A percentile compares a stretch with the other conserved stretches of the same genome.
Conservation (phyloP, 2,329 filamentous ascomycete genomes). For the Cladophialophora chaetospira region DNA sequence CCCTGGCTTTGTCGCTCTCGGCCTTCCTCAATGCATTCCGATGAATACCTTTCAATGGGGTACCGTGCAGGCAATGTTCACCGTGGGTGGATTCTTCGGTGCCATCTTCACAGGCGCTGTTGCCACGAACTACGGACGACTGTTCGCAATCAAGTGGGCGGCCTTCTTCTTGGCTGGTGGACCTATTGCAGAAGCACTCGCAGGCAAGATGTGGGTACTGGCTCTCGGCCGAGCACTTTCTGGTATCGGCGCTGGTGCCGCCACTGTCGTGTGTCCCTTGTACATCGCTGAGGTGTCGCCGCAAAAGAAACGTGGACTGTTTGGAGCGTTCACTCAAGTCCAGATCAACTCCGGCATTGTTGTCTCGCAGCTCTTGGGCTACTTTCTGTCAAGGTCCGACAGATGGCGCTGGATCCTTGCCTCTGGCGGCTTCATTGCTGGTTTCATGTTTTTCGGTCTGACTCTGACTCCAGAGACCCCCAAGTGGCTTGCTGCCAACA, state of each 20-base stretch:
- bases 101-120: conserved; percentile 78
- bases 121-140: conserved; percentile 74
- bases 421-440: conserved; percentile 68
- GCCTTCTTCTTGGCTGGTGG: conserved; percentile 75
- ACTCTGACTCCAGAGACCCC: conserved; percentile 80
- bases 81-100: conserved; percentile 81
- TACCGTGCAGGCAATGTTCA: conserved; percentile 86
- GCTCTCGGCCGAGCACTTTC: conserved; percentile 74
- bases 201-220: conserved; percentile 67
- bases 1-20: conserved; percentile 34
- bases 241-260: conserved; percentile 81
- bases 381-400: conserved; percentile 76
- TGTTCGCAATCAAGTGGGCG: conserved; percentile 74
- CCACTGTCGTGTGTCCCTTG: conserved; percentile 89
- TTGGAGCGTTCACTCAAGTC: conserved; percentile 83
- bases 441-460: conserved; percentile 68
- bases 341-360: conserved; percentile 92
- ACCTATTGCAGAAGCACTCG: conserved; percentile 72
- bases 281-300: conserved; percentile 94
- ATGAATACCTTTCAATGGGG: conserved; percentile 84
- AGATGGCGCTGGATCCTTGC: conserved; percentile 84
- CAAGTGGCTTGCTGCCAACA: conserved; percentile 74
- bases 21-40: conserved; percentile 71
- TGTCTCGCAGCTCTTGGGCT: conserved; percentile 78
- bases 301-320: conserved; percentile 72